Conservation (phyloP, 345 rosid genomes). For the Eucalyptus fibrosa region DNA sequence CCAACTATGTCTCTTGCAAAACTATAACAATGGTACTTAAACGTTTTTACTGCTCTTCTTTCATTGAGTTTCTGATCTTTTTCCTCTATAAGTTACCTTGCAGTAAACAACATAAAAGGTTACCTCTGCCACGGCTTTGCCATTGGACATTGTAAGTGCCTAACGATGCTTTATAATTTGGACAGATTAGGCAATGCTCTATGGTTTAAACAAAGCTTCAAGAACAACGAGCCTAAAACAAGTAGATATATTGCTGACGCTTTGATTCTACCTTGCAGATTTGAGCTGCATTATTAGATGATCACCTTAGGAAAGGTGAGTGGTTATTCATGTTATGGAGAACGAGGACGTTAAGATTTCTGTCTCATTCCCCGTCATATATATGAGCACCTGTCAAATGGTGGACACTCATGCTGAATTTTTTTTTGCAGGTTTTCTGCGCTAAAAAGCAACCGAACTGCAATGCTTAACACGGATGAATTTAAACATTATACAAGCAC, state of each 20-base stretch:
- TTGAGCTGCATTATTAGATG: background rate
- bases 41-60: background rate
- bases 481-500: background rate
- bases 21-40: background rate
- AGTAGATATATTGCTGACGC: background rate
- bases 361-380: background rate
- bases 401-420: too few relatives aligned
- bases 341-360: too few relatives aligned
- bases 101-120: background rate
- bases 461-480: background rate
- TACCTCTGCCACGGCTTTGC: background rate
- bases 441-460: background rate
- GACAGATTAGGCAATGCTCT: background rate
- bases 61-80: background rate
- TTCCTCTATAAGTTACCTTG: background rate
- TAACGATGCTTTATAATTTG: background rate
- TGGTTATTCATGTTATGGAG: background rate
- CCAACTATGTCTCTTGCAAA: background rate
- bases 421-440: background rate
- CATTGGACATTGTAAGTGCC: background rate
- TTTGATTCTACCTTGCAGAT: background rate
- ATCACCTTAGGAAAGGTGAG: background rate
- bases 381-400: background rate
- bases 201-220: background rate
- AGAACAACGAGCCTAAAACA: background rate